Evolutionary conservation across 768 basidiomycete species (phyloP).

Genomic region (Leccinum variicolor): DNA sequence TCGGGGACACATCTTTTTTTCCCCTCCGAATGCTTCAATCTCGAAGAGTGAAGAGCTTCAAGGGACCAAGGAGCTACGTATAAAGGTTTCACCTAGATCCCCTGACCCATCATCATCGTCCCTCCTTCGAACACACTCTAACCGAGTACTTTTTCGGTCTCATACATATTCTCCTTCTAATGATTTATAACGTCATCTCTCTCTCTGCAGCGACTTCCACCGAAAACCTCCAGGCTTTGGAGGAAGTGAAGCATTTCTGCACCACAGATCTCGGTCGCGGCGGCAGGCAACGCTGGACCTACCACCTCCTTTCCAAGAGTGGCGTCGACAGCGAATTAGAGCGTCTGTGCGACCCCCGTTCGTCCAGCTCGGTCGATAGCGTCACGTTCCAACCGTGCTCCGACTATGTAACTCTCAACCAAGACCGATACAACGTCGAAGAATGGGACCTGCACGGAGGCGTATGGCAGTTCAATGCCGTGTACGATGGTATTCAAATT

Average conservation of each 20-base stretch:
- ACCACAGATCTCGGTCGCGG: conserved; percentile 53
- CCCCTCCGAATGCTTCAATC: conserved; percentile 19
- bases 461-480: conserved; percentile 42
- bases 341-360: conserved; percentile 35
- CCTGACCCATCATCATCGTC: conserved; percentile 4
- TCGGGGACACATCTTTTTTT: conserved; percentile 1
- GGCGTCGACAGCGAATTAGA: conserved; percentile 38
- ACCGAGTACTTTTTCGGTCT: neutral
- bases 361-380: conserved; percentile 33
- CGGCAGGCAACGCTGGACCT: conserved; percentile 52
- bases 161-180: conserved; percentile 13
- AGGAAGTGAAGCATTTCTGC: conserved; percentile 51
- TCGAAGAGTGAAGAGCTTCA: conserved; percentile 6
- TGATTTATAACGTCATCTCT: conserved; percentile 36
- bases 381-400: conserved; percentile 45
- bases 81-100: conserved; percentile 16
- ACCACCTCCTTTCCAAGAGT: conserved; percentile 43
- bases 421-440: conserved; percentile 41
- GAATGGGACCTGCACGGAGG: conserved; percentile 40
- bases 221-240: conserved; percentile 47
- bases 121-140: neutral
- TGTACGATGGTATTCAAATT: conserved; percentile 40
- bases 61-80: conserved; percentile 12
- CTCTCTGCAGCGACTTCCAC: conserved; percentile 43
- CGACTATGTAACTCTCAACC: conserved; percentile 33